phyloP scores from a whole-genome alignment of 805 yeast genomes.

The Teunomyces funiuensis region DNA sequence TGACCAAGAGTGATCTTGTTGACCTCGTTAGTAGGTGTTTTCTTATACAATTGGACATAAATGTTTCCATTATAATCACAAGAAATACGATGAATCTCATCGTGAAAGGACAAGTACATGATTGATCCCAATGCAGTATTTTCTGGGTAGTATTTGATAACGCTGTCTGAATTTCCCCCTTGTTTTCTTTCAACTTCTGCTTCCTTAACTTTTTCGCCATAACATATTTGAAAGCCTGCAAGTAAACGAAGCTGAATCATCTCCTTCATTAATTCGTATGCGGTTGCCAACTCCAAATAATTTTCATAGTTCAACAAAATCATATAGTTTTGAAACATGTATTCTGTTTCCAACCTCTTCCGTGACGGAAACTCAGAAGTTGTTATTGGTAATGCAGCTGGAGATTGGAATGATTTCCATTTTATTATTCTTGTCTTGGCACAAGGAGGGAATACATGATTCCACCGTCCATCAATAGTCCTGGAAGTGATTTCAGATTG shows the following conservation, averaged over 20 bases:
- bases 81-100: conserved; percentile 81
- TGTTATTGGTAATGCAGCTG: conserved; percentile 87
- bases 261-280: conserved; percentile 67
- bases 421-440: conserved; percentile 69
- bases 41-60: conserved; percentile 71
- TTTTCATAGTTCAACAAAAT: conserved; percentile 65
- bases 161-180: conserved; percentile 51
- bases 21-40: conserved; percentile 7
- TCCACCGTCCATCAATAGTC: conserved; percentile 79
- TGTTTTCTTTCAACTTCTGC: conserved; percentile 63
- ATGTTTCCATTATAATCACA: conserved; percentile 71
- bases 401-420: conserved; percentile 92
- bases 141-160: conserved; percentile 57
- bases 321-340: conserved; percentile 80
- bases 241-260: conserved; percentile 82
- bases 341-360: conserved; percentile 67
- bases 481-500: conserved; percentile 50
- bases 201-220: conserved; percentile 63
- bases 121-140: conserved; percentile 53
- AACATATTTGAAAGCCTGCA: conserved; percentile 88
- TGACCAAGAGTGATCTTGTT: conserved; percentile 7
- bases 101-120: conserved; percentile 73
- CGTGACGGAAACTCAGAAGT: conserved; percentile 74
- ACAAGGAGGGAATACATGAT: conserved; percentile 78
- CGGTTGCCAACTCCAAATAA: conserved; percentile 48